These are phyloP conservation scores for Phalaenopsis hybrid DNA, from an alignment of 116 monocot genomes.

Conservation along the genomic window DNA sequence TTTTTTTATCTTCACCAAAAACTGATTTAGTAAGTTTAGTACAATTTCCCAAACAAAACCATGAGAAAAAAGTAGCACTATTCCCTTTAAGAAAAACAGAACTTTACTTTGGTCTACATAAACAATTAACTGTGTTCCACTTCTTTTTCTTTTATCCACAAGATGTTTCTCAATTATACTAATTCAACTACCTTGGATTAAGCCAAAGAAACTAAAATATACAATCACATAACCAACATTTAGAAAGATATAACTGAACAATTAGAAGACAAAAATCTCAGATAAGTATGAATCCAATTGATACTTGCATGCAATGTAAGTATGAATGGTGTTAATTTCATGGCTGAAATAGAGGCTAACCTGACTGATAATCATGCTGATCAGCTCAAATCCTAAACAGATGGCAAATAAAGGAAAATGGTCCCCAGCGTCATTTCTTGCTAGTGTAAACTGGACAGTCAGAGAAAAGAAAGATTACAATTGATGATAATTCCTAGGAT, in stretches of 20 bases:
- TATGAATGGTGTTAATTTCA: not conserved
- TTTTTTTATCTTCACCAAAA: too few relatives aligned
- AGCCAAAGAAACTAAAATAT: not conserved
- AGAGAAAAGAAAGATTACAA: slow-evolving; percentile 1
- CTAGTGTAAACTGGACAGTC: slow-evolving; percentile 40
- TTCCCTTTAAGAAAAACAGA: not conserved
- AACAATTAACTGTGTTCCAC: not conserved
- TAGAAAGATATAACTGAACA: not conserved
- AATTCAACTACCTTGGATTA: not conserved
- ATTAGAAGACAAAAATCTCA: not conserved
- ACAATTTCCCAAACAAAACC: not conserved
- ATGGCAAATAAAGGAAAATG: slow-evolving; percentile 85
- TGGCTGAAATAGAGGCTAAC: slow-evolving; percentile 25
- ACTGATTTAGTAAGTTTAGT: not conserved
- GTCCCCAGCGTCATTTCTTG: slow-evolving; percentile 78
- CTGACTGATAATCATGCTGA: slow-evolving; percentile 66
- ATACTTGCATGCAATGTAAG: not conserved
- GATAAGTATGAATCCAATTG: not conserved
- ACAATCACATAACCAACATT: not conserved
- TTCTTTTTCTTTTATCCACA: not conserved
- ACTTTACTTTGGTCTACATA: not conserved
- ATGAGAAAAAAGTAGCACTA: not conserved
- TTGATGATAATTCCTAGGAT: not conserved
- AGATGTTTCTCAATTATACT: not conserved
- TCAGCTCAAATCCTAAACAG: slow-evolving; percentile 84